phyloP scores from a whole-genome alignment of 116 monocot genomes.

The Dioscorea cayenensis region DNA sequence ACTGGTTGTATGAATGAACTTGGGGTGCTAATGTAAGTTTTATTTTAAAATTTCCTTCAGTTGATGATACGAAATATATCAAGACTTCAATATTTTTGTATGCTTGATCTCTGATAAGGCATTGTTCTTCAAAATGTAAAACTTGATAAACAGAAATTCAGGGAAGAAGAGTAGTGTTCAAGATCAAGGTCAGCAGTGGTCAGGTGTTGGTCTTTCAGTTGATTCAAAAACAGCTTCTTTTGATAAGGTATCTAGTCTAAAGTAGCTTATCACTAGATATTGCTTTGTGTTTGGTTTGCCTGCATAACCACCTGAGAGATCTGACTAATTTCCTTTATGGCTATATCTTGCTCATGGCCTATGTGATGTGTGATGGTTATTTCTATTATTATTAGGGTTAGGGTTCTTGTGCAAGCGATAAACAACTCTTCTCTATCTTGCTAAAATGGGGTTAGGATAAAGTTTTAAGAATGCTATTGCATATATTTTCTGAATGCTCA shows the following conservation, averaged over 20 bases:
- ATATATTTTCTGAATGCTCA: no score
- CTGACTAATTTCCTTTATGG: background rate
- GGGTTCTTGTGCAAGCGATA: no score
- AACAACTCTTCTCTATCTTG: no score
- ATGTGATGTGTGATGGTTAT: background rate
- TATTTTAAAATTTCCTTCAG: background rate
- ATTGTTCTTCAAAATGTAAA: background rate
- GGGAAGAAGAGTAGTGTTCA: conserved; percentile 15
- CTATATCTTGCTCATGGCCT: background rate
- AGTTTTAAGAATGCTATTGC: no score
- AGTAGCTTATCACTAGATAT: background rate
- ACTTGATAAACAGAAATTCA: conserved; percentile 28
- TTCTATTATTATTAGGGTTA: no score
- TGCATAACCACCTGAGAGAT: background rate
- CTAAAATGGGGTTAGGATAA: no score
- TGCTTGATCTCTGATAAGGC: background rate
- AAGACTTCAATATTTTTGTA: no score
- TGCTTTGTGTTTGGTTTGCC: background rate
- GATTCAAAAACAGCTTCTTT: conserved; percentile 59
- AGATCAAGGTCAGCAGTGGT: conserved; percentile 15
- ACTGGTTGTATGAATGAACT: conserved; percentile 53
- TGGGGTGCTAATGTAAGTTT: conserved; percentile 47
- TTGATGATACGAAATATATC: background rate
- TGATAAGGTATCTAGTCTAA: conserved; percentile 56
- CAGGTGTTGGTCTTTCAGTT: conserved; percentile 8